Percentiles rank a stretch among this genome's conserved stretches.
These are phyloP conservation scores for Hura crepitans DNA, from an alignment of 441 rosid genomes.

Conservation along the genomic window DNA sequence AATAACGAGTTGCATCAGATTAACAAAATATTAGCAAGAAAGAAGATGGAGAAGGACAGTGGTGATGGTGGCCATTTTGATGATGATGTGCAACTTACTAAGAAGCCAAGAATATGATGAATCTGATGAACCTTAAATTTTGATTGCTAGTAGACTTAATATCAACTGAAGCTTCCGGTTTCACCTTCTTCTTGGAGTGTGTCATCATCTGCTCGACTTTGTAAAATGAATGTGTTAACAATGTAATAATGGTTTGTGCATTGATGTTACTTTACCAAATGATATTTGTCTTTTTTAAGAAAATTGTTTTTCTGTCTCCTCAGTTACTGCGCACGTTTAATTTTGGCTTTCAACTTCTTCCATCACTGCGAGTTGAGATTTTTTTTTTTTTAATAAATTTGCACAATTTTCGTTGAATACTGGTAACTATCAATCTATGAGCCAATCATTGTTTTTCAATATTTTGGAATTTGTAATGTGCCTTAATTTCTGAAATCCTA, in stretches of 20 bases:
- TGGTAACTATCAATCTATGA: no score
- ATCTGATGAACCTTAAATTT: no score
- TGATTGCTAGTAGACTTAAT: neutral
- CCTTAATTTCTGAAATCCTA: no score
- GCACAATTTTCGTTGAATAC: no score
- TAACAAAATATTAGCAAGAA: constrained; percentile 79
- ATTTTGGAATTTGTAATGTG: no score
- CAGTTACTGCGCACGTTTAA: no score
- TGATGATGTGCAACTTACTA: constrained; percentile 51
- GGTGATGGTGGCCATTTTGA: constrained; percentile 51
- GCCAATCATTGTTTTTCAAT: no score
- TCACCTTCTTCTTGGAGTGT: neutral
- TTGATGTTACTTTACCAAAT: neutral
- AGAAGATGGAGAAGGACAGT: constrained; percentile 70
- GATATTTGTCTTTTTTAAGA: neutral
- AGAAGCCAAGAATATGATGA: constrained; percentile 53
- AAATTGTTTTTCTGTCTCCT: neutral
- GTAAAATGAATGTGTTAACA: neutral
- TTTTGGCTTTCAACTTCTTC: no score
- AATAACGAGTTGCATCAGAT: constrained; percentile 83
- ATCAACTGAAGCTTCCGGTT: neutral
- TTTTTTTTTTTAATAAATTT: no score
- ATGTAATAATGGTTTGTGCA: neutral
- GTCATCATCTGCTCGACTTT: neutral
- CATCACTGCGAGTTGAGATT: no score